Conservation (phyloP, 2,329 filamentous ascomycete species). For the Xylariaceae sp. region DNA sequence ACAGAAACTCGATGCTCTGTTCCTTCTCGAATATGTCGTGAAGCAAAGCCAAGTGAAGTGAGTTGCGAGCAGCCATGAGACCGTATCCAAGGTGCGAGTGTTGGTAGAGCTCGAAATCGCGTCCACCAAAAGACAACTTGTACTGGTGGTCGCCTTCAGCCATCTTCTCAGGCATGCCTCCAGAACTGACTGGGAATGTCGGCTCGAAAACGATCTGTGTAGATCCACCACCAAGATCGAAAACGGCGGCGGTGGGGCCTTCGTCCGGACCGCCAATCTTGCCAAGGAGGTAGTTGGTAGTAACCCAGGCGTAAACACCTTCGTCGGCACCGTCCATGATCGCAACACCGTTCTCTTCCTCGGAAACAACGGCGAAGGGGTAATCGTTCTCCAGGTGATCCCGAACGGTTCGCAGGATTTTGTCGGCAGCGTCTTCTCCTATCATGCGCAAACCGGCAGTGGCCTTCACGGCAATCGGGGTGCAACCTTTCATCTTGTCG, state of each 20-base stretch:
- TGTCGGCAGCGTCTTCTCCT: constrained; percentile 71
- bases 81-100: constrained; percentile 97
- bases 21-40: constrained; percentile 62
- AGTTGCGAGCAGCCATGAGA: constrained; percentile 87
- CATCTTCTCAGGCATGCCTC: constrained; percentile 81
- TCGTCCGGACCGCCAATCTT: constrained; percentile 94
- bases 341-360: constrained; percentile 78
- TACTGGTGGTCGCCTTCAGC: constrained; percentile 95
- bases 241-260: constrained; percentile 85
- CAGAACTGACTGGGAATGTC: constrained; percentile 70
- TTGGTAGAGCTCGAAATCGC: constrained; percentile 89
- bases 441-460: constrained; percentile 89
- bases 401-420: constrained; percentile 81
- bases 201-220: constrained; percentile 99
- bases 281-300: constrained; percentile 94
- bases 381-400: constrained; percentile 79
- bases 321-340: constrained; percentile 98
- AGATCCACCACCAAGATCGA: constrained; percentile 92
- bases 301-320: constrained; percentile 98
- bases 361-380: constrained; percentile 88
- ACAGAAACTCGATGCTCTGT: constrained; percentile 41
- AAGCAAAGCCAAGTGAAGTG: constrained; percentile 72
- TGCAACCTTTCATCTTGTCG: constrained; percentile 83
- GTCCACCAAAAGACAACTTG: constrained; percentile 80
- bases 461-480: constrained; percentile 93